Evolutionary conservation across 2,329 filamentous ascomycete genomes (phyloP).

Genomic region (Fusarium sp.): DNA sequence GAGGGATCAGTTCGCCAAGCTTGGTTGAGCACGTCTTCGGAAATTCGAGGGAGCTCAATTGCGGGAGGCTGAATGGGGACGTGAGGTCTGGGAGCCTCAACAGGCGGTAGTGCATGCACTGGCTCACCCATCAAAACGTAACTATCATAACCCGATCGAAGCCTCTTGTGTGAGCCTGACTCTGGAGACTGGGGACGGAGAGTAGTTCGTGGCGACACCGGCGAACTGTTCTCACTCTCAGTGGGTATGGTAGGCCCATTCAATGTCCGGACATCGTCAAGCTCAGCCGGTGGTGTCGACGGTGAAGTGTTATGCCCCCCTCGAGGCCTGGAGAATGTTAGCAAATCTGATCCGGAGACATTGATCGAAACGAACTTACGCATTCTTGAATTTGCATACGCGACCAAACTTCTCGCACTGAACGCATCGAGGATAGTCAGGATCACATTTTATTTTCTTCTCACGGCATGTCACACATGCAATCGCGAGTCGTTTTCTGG

Average conservation of each 20-base stretch:
- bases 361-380: constrained; percentile 66
- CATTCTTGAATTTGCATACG: constrained; percentile 84
- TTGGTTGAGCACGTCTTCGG: constrained; percentile 58
- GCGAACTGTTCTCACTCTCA: constrained; percentile 56
- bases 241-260: constrained; percentile 47
- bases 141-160: constrained; percentile 58
- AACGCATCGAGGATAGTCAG: constrained; percentile 84
- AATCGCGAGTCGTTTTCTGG: constrained; percentile 87
- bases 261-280: constrained; percentile 55
- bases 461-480: constrained; percentile 93
- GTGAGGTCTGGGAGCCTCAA: constrained; percentile 51
- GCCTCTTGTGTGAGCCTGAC: constrained; percentile 57
- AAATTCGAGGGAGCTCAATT: constrained; percentile 57
- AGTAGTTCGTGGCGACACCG: constrained; percentile 57
- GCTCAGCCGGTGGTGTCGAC: constrained; percentile 60
- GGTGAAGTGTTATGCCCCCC: constrained; percentile 67
- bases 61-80: constrained; percentile 49
- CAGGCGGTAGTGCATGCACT: constrained; percentile 41
- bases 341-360: neutral
- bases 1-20: constrained; percentile 63
- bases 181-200: constrained; percentile 48
- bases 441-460: constrained; percentile 98
- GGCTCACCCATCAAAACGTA: constrained; percentile 52
- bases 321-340: constrained; percentile 56
- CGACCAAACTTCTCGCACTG: constrained; percentile 93